These are phyloP conservation scores for Protomyces arabidopsidicola DNA, from an alignment of 1,139 yeast genomes.

Conservation along the genomic window DNA sequence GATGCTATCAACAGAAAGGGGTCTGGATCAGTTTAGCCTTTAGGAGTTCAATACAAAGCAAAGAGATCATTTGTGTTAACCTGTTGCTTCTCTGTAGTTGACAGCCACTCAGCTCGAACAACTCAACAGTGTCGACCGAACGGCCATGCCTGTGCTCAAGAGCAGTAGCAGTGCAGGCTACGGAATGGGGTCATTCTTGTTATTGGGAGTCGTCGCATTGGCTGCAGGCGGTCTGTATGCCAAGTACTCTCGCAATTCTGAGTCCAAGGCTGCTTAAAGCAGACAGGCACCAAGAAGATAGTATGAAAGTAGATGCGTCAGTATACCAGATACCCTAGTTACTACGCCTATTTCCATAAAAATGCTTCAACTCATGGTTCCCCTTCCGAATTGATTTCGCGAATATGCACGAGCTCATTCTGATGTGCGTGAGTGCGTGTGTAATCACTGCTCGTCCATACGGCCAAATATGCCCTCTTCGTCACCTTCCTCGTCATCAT, in stretches of 20 bases:
- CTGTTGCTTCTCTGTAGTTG: not conserved
- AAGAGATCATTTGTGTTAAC: not conserved
- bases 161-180: not conserved
- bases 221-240: not conserved
- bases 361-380: too few relatives aligned
- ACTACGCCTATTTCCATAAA: too few relatives aligned
- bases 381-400: too few relatives aligned
- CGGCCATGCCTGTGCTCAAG: not conserved
- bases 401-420: too few relatives aligned
- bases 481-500: conserved; percentile 25
- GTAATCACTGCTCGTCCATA: conserved; percentile 10
- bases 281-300: not conserved
- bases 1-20: not conserved
- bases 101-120: not conserved
- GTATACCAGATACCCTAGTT: too few relatives aligned
- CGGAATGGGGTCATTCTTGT: not conserved
- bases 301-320: too few relatives aligned
- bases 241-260: not conserved
- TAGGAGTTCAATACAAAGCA: not conserved
- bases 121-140: not conserved
- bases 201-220: not conserved
- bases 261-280: not conserved
- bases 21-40: too few relatives aligned
- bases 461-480: conserved; percentile 24
- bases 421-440: too few relatives aligned